phyloP scores from a whole-genome alignment of 1,139 yeast genomes.

The Sugiyamaella castrensis region DNA sequence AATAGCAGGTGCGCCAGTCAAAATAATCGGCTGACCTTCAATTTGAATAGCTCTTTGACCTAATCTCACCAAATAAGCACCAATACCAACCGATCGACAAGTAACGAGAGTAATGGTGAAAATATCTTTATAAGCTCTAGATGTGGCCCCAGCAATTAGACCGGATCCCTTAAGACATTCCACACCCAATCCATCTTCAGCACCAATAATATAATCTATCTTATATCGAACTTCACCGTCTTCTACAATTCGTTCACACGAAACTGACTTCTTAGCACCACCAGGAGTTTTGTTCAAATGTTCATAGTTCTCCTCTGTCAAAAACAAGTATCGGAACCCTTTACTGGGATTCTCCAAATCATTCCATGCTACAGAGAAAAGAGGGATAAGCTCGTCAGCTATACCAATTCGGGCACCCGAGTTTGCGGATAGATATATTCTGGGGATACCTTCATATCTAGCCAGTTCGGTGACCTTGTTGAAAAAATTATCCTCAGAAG shows the following conservation, averaged over 20 bases:
- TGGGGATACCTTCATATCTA: slow-evolving; percentile 84
- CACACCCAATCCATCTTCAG: slow-evolving; percentile 96
- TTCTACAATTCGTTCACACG: slow-evolving; percentile 78
- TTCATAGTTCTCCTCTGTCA: slow-evolving; percentile 65
- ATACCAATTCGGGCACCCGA: slow-evolving; percentile 99
- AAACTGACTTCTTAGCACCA: slow-evolving; percentile 52
- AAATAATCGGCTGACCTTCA: slow-evolving; percentile 96
- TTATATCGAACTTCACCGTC: slow-evolving; percentile 78
- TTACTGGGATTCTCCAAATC: slow-evolving; percentile 68
- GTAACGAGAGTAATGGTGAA: slow-evolving; percentile 95
- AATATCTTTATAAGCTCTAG: slow-evolving; percentile 94
- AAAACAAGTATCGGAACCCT: slow-evolving; percentile 87
- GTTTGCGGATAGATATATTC: slow-evolving; percentile 93
- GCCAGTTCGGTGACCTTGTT: slow-evolving; percentile 91
- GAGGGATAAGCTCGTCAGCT: slow-evolving; percentile 91
- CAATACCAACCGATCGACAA: slow-evolving; percentile 98
- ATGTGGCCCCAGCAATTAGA: slow-evolving; percentile 96
- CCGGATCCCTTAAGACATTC: slow-evolving; percentile 98
- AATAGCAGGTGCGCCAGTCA: slow-evolving; percentile 99
- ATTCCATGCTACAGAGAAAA: slow-evolving; percentile 91
- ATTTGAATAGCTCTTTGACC: slow-evolving; percentile 99
- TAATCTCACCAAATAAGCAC: slow-evolving; percentile 94
- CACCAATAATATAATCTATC: slow-evolving; percentile 84
- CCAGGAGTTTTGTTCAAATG: slow-evolving; percentile 46
- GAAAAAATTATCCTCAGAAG: slow-evolving; percentile 91